A percentile compares a stretch with the other conserved stretches of the same genome.
phyloP scores from a whole-genome alignment of 78 protist species.

The Guillardia theta region DNA sequence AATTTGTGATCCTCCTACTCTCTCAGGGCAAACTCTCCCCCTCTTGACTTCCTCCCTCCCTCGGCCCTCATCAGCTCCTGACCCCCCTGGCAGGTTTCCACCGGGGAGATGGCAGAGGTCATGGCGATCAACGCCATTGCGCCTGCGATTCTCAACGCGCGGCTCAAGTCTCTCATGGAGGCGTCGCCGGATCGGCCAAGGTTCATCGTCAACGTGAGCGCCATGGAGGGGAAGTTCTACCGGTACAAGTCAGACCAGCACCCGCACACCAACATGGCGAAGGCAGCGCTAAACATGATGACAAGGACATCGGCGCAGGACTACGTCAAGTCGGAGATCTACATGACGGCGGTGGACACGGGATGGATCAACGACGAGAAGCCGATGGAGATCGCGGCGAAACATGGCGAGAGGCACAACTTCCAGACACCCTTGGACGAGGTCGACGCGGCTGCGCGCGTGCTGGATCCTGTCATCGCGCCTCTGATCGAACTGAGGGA shows the following conservation, averaged over 20 bases:
- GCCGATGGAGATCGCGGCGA: constrained; percentile 18
- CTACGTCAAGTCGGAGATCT: constrained; percentile 54
- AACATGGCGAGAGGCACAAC: background rate
- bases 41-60: background rate
- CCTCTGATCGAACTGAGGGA: background rate
- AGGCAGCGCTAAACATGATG: constrained; percentile 91
- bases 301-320: constrained; percentile 65
- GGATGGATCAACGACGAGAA: constrained; percentile 76
- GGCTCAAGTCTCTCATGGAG: constrained; percentile 27
- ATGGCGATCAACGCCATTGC: constrained; percentile 65
- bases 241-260: constrained; percentile 77
- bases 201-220: constrained; percentile 85
- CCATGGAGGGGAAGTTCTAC: constrained; percentile 89
- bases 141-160: constrained; percentile 63
- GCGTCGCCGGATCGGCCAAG: background rate
- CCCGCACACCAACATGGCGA: constrained; percentile 97
- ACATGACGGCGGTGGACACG: constrained; percentile 84
- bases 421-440: constrained; percentile 86
- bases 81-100: background rate
- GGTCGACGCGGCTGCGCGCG: constrained; percentile 89
- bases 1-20: background rate
- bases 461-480: constrained; percentile 82
- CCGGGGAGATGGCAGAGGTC: constrained; percentile 13
- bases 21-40: background rate
- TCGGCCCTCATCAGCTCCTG: background rate